Base-by-base conservation (phyloP, 345 rosid species). In the Ailanthus altissimus region DNA sequence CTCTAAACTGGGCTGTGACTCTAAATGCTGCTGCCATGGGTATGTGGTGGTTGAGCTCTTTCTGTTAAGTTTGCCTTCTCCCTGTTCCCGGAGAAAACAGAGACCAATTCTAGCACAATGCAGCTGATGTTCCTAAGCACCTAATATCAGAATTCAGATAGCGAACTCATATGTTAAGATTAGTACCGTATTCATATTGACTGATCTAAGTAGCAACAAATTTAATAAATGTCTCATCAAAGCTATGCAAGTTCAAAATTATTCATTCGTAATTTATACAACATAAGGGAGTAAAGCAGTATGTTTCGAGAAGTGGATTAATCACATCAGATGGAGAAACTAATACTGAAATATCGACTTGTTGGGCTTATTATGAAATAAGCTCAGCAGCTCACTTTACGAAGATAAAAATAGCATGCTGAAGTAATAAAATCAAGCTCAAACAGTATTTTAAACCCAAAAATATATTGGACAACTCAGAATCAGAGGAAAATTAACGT, bases 1-100 rank as follows among this genome's bases (percentile, higher is more conserved):
- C 42, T 46, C 40, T 71, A 38, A 74, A 18, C 53, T 51, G 6
- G 11, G 5, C 58, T 5, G 69, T 28, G 36, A 73, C 53, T 61
- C 95, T 95, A 20, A 92, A 92, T 42, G 97, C 95, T 0, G 97
- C 96, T 18, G 94, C 97, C 0, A 96, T 93, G 73, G 97, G 97
- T 72, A 93, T 93, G 79, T 91, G 90, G 51, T 96, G 88, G 82
- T 90, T 91, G 76, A 93, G 78, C 83, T 93, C 96, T 78, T 93
- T 91, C 78, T 91, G 95, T 8, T n/a, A 93, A 81, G 86, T 91
- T 93, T n/a, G 96, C 90, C 68, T 93, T 96, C 59, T 91, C 91
- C 95, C 88, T 92, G 97, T 83, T 92, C 97, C 97, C 91, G 78
- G 36, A 40, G 54, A 51, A 28, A 51, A 32, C 38, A 32, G n/a